Conservation (phyloP, 441 rosid species). For the Hypseocharis bilobata region DNA sequence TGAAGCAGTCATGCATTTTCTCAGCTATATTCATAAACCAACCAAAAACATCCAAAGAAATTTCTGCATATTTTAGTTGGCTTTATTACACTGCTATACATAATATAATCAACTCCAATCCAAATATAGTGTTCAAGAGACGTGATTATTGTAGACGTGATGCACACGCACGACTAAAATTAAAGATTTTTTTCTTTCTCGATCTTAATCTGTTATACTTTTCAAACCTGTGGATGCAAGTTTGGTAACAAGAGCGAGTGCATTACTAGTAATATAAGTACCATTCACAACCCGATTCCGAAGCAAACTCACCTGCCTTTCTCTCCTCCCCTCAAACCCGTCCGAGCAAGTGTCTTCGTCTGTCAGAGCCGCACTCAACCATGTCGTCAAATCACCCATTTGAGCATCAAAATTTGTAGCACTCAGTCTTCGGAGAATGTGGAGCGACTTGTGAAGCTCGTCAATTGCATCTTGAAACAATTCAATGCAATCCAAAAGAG, state of each 20-base stretch:
- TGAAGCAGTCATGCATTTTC: no score
- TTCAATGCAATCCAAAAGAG: constrained; percentile 64
- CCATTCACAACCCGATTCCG: constrained; percentile 35
- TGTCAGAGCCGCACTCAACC: constrained; percentile 65
- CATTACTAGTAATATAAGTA: constrained; percentile 57
- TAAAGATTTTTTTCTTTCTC: no score
- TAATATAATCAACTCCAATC: no score
- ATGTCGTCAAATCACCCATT: constrained; percentile 56
- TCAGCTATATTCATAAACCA: no score
- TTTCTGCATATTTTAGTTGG: no score
- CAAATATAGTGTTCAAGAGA: no score
- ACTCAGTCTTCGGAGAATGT: constrained; percentile 40
- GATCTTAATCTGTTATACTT: no score
- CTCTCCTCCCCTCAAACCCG: constrained; percentile 43
- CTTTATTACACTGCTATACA: no score
- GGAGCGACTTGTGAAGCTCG: constrained; percentile 53
- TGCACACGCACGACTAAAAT: no score
- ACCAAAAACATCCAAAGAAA: no score
- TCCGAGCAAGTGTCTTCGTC: constrained; percentile 67
- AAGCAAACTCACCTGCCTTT: constrained; percentile 28
- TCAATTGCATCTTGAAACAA: constrained; percentile 43
- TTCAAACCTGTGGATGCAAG: constrained; percentile 48
- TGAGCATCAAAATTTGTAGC: constrained; percentile 37
- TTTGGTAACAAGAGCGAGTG: constrained; percentile 67
- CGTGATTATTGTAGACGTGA: no score